Percentiles rank a stretch among this genome's conserved stretches.
phyloP scores from a whole-genome alignment of 169 alveolate genomes.

The Plasmodium sp. region DNA sequence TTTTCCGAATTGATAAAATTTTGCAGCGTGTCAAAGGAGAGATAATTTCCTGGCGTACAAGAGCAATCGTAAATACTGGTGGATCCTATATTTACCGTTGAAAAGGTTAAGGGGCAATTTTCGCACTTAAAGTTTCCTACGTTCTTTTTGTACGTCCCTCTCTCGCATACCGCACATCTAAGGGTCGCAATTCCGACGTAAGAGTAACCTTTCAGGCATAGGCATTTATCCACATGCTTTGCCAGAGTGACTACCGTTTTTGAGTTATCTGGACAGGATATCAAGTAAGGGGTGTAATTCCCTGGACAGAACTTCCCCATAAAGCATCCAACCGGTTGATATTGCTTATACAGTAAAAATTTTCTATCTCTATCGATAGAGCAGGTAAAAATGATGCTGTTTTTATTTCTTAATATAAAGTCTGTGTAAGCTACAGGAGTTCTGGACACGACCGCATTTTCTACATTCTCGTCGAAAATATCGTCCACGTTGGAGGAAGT shows the following conservation, averaged over 20 bases:
- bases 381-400: constrained; percentile 55
- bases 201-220: constrained; percentile 81
- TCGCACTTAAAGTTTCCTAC: constrained; percentile 77
- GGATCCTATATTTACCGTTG: constrained; percentile 80
- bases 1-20: constrained; percentile 36
- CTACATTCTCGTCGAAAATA: constrained; percentile 33
- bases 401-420: constrained; percentile 30
- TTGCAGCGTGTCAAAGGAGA: constrained; percentile 38
- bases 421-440: constrained; percentile 25
- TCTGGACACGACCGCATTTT: constrained; percentile 6
- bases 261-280: constrained; percentile 81
- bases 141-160: constrained; percentile 79
- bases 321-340: constrained; percentile 26
- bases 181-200: constrained; percentile 35
- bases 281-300: constrained; percentile 70
- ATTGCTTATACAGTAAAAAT: constrained; percentile 55
- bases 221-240: constrained; percentile 71
- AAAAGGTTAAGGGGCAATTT: constrained; percentile 80
- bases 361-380: constrained; percentile 34
- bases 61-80: constrained; percentile 77
- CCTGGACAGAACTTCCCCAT: constrained; percentile 79
- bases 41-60: constrained; percentile 78
- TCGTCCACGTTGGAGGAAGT: not conserved
- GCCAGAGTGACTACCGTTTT: constrained; percentile 76
- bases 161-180: constrained; percentile 79